These are phyloP conservation scores for Multifurca ochricompacta DNA, from an alignment of 768 basidiomycete species.

Conservation along the genomic window DNA sequence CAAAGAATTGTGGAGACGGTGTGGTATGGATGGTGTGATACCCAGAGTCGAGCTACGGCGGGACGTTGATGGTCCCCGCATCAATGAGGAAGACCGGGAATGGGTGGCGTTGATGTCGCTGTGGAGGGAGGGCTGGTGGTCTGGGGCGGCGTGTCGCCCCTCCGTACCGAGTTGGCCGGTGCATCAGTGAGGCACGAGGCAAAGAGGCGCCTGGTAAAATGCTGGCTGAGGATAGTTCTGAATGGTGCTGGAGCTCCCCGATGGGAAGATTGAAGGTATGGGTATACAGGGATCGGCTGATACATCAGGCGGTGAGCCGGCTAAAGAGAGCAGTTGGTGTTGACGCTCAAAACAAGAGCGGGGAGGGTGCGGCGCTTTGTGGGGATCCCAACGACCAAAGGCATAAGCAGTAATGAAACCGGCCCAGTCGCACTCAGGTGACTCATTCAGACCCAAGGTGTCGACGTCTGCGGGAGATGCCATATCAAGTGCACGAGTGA, in stretches of 20 bases:
- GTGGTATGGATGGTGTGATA: slow-evolving; percentile 23
- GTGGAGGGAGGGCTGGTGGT: slow-evolving; percentile 9
- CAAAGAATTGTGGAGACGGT: slow-evolving; percentile 41
- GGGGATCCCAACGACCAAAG: slow-evolving; percentile 72
- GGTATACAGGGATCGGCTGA: not conserved
- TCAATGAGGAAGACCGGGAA: slow-evolving; percentile 1
- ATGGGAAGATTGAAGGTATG: slow-evolving; percentile 4
- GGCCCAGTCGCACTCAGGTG: slow-evolving; percentile 53
- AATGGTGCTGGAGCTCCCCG: not conserved
- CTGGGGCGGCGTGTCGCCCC: slow-evolving; percentile 2
- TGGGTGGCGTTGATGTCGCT: not conserved
- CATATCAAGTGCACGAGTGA: slow-evolving; percentile 24
- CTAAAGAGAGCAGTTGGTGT: not conserved
- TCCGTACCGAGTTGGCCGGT: not conserved
- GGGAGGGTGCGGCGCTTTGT: slow-evolving; percentile 56
- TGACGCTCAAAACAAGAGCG: slow-evolving; percentile 25
- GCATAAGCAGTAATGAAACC: slow-evolving; percentile 74
- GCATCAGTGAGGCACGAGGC: not conserved
- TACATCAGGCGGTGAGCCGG: not conserved
- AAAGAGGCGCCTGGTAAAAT: not conserved
- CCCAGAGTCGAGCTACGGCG: slow-evolving; percentile 18
- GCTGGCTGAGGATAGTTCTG: not conserved
- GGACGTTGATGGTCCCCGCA: slow-evolving; percentile 2
- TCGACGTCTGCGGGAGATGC: slow-evolving; percentile 22
- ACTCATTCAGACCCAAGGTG: slow-evolving; percentile 16